Conservation (phyloP, 2,329 filamentous ascomycete genomes). For the Stenocarpella maydis region DNA sequence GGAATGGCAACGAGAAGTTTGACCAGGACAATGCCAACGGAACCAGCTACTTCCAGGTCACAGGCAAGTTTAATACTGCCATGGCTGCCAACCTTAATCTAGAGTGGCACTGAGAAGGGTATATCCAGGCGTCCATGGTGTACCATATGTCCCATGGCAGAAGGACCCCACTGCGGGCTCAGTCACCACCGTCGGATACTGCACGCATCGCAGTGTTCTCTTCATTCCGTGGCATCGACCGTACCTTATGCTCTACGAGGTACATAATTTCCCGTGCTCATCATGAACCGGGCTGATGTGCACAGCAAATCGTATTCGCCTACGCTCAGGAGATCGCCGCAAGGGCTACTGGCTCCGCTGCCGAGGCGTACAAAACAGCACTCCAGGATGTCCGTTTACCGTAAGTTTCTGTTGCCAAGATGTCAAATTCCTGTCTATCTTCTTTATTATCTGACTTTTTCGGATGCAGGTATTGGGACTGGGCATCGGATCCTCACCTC, state of each 20-base stretch:
- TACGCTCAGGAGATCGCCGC: conserved; percentile 20
- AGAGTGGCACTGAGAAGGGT: neutral
- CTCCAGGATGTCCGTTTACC: conserved; percentile 7
- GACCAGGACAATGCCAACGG: conserved; percentile 19
- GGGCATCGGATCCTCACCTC: conserved; percentile 12
- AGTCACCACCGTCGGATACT: conserved; percentile 6
- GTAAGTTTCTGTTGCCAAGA: neutral
- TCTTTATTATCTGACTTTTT: neutral
- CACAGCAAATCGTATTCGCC: conserved; percentile 24
- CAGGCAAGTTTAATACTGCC: neutral
- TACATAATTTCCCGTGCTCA: accelerated
- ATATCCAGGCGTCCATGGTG: neutral
- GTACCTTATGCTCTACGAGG: conserved; percentile 22
- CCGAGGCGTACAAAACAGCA: conserved; percentile 8
- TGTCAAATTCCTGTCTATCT: too few relatives aligned
- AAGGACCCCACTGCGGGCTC: neutral
- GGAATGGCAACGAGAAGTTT: neutral
- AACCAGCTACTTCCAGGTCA: neutral
- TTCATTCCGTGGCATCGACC: conserved; percentile 25
- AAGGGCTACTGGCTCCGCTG: conserved; percentile 6
- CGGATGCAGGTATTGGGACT: neutral
- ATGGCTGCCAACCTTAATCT: accelerated
- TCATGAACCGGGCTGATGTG: neutral
- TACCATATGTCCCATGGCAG: conserved; percentile 18
- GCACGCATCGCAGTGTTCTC: conserved; percentile 27